Evolutionary conservation across 495 filamentous ascomycete species (phyloP).

Genomic region (Monascus purpureus): DNA sequence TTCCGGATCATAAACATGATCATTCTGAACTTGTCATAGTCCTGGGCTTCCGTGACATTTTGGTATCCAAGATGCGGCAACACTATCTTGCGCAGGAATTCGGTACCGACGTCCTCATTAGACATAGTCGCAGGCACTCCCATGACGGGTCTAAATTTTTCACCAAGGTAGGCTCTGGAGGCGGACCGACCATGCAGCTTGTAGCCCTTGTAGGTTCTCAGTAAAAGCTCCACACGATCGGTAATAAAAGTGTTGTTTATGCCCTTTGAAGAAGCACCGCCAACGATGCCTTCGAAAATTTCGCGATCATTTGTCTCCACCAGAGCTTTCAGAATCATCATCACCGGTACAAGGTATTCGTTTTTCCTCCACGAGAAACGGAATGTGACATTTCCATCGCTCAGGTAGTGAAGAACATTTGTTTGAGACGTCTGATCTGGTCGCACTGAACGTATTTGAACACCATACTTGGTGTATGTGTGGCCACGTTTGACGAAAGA

Average conservation of each 20-base stretch:
- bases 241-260: slow-evolving; percentile 83
- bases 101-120: slow-evolving; percentile 74
- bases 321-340: slow-evolving; percentile 94
- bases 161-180: slow-evolving; percentile 70
- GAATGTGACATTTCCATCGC: slow-evolving; percentile 90
- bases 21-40: slow-evolving; percentile 87
- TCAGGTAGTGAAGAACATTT: slow-evolving; percentile 90
- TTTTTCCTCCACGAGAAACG: slow-evolving; percentile 97
- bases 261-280: slow-evolving; percentile 55
- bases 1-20: slow-evolving; percentile 93
- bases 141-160: slow-evolving; percentile 78
- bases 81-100: slow-evolving; percentile 81
- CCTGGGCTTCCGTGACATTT: slow-evolving; percentile 65
- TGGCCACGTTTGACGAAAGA: slow-evolving; percentile 78
- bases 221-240: slow-evolving; percentile 79
- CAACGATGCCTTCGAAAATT: slow-evolving; percentile 83
- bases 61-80: slow-evolving; percentile 77
- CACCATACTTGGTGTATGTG: slow-evolving; percentile 75
- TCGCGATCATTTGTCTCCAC: slow-evolving; percentile 92
- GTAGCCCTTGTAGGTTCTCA: slow-evolving; percentile 88
- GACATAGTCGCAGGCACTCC: slow-evolving; percentile 65
- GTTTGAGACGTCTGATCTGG: slow-evolving; percentile 96
- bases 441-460: slow-evolving; percentile 80
- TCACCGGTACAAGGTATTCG: slow-evolving; percentile 82
- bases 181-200: slow-evolving; percentile 61